Percentiles rank a stretch among this genome's conserved stretches.
Evolutionary conservation across 78 protist genomes (phyloP).

Genomic region (Isochrysis galbana): DNA sequence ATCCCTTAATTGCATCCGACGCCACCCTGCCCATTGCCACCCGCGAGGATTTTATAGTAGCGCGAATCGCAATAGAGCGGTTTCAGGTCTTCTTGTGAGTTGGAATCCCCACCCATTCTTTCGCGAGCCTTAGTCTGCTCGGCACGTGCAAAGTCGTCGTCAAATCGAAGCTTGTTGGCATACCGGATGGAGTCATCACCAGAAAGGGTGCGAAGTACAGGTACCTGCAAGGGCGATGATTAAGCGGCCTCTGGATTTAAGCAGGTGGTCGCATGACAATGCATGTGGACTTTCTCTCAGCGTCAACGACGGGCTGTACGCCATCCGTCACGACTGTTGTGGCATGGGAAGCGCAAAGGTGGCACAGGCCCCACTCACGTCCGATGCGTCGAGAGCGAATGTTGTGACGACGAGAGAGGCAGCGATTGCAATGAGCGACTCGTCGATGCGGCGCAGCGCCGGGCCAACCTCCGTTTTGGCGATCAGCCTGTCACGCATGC

Average conservation of each 20-base stretch:
- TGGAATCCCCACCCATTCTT: background rate
- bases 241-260: too few relatives aligned
- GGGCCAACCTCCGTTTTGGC: background rate
- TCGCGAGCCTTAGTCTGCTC: background rate
- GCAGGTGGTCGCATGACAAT: too few relatives aligned
- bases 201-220: background rate
- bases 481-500: background rate
- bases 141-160: background rate
- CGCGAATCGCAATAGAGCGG: background rate
- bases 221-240: too few relatives aligned
- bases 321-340: too few relatives aligned
- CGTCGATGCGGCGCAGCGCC: background rate
- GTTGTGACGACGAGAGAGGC: background rate
- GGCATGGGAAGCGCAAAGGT: too few relatives aligned
- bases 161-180: background rate
- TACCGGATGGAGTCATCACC: background rate
- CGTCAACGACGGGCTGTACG: too few relatives aligned
- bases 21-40: constrained; percentile 2
- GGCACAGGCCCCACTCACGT: too few relatives aligned
- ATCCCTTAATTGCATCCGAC: background rate
- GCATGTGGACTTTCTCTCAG: too few relatives aligned
- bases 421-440: background rate
- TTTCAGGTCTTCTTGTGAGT: background rate
- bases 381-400: background rate
- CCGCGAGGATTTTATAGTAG: background rate